These are phyloP conservation scores for Pterulicium gracile DNA, from an alignment of 1,284 basidiomycete species.

Conservation along the genomic window DNA sequence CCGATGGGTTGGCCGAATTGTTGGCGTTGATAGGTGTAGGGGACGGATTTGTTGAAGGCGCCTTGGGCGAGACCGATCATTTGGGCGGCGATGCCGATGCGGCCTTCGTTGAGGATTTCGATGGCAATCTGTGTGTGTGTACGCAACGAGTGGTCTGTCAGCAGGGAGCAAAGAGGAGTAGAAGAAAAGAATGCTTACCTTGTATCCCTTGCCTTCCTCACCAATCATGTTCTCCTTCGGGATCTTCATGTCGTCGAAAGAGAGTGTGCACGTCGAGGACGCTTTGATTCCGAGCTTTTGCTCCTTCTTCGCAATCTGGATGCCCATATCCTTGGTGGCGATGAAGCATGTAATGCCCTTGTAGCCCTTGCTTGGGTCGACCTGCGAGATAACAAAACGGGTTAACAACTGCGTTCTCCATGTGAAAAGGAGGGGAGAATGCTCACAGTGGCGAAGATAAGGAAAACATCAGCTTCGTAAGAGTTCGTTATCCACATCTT, in stretches of 20 bases:
- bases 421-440: not conserved
- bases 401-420: not conserved
- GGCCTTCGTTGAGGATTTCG: conserved; percentile 95
- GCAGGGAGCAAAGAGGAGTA: conserved; percentile 3
- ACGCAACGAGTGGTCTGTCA: not conserved
- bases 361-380: conserved; percentile 93
- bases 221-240: conserved; percentile 93
- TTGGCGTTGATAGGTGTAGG: conserved; percentile 87
- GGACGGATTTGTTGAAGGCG: conserved; percentile 87
- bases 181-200: too few relatives aligned
- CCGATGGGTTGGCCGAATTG: conserved; percentile 94
- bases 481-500: conserved; percentile 99
- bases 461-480: conserved; percentile 88
- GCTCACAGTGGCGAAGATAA: conserved; percentile 86
- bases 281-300: conserved; percentile 96
- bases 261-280: conserved; percentile 93
- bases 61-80: conserved; percentile 97
- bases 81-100: conserved; percentile 95
- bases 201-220: conserved; percentile 91
- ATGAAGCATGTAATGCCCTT: conserved; percentile 99
- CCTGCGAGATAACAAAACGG: conserved; percentile 24
- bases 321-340: conserved; percentile 93
- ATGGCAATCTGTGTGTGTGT: conserved; percentile 94
- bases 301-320: conserved; percentile 98
- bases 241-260: conserved; percentile 91